Percentiles rank a stretch among this genome's conserved stretches.
These are phyloP conservation scores for Chrysoporthe cubensis DNA, from an alignment of 2,329 filamentous ascomycete species.

Conservation along the genomic window DNA sequence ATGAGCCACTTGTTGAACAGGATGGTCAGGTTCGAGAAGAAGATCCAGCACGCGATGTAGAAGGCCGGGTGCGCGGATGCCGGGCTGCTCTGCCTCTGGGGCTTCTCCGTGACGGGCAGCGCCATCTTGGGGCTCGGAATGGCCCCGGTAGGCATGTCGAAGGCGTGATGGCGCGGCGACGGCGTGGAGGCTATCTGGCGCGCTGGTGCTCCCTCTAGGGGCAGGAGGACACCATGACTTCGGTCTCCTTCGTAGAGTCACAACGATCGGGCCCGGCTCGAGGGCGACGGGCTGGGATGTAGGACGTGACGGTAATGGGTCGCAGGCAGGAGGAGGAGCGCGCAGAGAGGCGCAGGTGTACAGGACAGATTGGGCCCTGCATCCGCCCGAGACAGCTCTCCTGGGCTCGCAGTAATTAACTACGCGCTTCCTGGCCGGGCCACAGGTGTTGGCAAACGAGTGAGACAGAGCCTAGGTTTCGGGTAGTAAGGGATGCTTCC, in stretches of 20 bases:
- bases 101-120: constrained; percentile 26
- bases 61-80: constrained; percentile 24
- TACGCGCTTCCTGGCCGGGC: neutral
- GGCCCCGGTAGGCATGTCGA: constrained; percentile 21
- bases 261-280: neutral
- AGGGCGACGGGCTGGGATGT: neutral
- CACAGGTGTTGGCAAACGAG: neutral
- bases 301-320: neutral
- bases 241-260: neutral
- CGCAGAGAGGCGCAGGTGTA: neutral
- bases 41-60: constrained; percentile 67
- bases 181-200: neutral
- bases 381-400: neutral
- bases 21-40: constrained; percentile 83
- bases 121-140: constrained; percentile 17
- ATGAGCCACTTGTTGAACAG: constrained; percentile 93
- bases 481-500: neutral
- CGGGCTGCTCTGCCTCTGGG: neutral
- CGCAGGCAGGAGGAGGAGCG: neutral
- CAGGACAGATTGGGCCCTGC: neutral
- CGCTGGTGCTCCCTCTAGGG: neutral
- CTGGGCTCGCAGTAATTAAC: neutral
- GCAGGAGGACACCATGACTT: neutral
- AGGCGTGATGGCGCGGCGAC: neutral
- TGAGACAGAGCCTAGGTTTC: neutral